Evolutionary conservation across 805 yeast genomes (phyloP).

Genomic region (Nakazawaea sp.): DNA sequence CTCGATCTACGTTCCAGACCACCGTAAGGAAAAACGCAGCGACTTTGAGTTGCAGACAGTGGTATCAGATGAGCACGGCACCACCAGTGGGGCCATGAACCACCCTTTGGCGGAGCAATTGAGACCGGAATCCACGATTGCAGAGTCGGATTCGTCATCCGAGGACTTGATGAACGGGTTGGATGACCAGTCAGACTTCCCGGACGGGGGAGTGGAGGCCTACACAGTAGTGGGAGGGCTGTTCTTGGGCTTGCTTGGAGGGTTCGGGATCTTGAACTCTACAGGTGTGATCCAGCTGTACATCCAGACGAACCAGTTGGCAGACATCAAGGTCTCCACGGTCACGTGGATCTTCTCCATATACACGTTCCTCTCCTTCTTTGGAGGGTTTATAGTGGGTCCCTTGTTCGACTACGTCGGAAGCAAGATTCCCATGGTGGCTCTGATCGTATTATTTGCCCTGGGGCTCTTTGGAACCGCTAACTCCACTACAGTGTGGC

Average conservation of each 20-base stretch:
- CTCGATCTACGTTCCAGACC: background rate
- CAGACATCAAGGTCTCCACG: conserved; percentile 34
- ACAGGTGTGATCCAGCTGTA: conserved; percentile 60
- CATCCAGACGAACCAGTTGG: conserved; percentile 48
- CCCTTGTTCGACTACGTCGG: conserved; percentile 61
- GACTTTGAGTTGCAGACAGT: background rate
- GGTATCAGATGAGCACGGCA: background rate
- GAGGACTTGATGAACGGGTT: conserved; percentile 3
- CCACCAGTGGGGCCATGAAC: background rate
- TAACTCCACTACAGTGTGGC: conserved; percentile 45
- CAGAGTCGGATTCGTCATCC: too few species aligned
- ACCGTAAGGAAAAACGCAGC: background rate
- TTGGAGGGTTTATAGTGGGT: conserved; percentile 30
- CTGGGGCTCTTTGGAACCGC: conserved; percentile 54
- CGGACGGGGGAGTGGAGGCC: conserved; percentile 34
- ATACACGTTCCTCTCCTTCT: conserved; percentile 41
- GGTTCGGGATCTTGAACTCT: conserved; percentile 50
- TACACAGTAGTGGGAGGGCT: conserved; percentile 34
- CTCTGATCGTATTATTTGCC: conserved; percentile 38
- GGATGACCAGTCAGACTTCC: conserved; percentile 15
- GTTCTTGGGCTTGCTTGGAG: conserved; percentile 31
- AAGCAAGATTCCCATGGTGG: conserved; percentile 32
- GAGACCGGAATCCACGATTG: too few species aligned
- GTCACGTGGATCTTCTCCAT: conserved; percentile 66
- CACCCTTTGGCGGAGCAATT: too few species aligned